These are phyloP conservation scores for Garcileccinum viscosum DNA, from an alignment of 1,284 basidiomycete species.

Conservation along the genomic window DNA sequence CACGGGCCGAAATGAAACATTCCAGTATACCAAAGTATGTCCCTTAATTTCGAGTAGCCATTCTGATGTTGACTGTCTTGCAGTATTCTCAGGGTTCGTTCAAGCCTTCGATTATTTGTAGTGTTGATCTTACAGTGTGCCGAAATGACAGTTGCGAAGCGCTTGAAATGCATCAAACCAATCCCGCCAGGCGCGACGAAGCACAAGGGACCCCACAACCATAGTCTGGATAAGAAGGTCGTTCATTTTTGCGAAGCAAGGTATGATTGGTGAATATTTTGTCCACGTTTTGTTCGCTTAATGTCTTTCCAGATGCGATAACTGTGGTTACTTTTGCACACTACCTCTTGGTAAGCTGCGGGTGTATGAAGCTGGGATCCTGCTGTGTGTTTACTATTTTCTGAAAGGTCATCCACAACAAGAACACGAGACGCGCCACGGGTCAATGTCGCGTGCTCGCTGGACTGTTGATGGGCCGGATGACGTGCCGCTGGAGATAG, in stretches of 20 bases:
- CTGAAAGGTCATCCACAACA: slow-evolving; percentile 60
- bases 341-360: slow-evolving; percentile 54
- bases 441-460: slow-evolving; percentile 62
- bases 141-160: slow-evolving; percentile 48
- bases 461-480: slow-evolving; percentile 64
- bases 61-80: background rate
- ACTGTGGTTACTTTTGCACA: slow-evolving; percentile 65
- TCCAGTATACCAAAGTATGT: slow-evolving; percentile 56
- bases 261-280: slow-evolving; percentile 32
- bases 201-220: slow-evolving; percentile 56
- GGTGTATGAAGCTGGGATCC: background rate
- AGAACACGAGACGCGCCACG: slow-evolving; percentile 68
- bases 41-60: background rate
- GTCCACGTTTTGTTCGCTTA: background rate
- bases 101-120: background rate
- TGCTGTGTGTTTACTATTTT: background rate
- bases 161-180: slow-evolving; percentile 52
- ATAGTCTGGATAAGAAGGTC: slow-evolving; percentile 47
- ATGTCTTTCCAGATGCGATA: slow-evolving; percentile 48
- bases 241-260: slow-evolving; percentile 58
- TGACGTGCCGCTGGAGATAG: slow-evolving; percentile 52
- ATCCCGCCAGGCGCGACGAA: slow-evolving; percentile 49
- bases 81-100: slow-evolving; percentile 38
- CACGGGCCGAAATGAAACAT: slow-evolving; percentile 50
- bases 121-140: background rate